Evolutionary conservation across 1,139 yeast genomes (phyloP), one percentile per base, ranked within the genome.

Genomic region (Cylindricascospora bacillispora): DNA sequence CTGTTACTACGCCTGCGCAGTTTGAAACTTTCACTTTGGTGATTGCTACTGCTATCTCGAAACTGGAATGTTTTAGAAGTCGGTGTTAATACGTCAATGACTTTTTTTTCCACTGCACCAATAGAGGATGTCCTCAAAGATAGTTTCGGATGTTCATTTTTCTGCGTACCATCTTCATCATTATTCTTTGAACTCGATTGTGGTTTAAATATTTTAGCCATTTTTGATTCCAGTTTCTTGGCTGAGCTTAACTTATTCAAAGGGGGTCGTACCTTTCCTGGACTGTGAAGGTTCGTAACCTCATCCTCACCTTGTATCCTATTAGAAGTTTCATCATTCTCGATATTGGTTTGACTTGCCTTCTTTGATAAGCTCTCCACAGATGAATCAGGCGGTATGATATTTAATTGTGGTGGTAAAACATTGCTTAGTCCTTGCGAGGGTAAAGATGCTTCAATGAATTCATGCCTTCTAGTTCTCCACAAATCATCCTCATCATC

Each of bases 121-220:
- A 36, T 32, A 13, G 44, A 36, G 2, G 38, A 27, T 5, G 47
- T 45, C 22, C 30, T 32, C 13, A 42, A 27, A 2, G 39, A 35
- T 11, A 43, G 29, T 15, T 43, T 36, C 3, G 47, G 45, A n/a
- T n/a, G n/a, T n/a, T n/a, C n/a, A n/a, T n/a, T n/a, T 3, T 37
- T 32, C 13, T 24, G 27, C 22, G 29, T 39, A 4, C 24, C 26
- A 16, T 26, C 27, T 6, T 21, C 20, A 4, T 30, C 24, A 10
- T 24, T 17, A 11, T 26, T 32, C 5, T 21, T 32, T 17, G 27
- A 22, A 18, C 34, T 26, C 15, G 24, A n/a, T n/a, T 24, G 15
- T n/a, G 32, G 24, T 12, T 24, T 40, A 14, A 43, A 39, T n/a
- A 41, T 25, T 12, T 35, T 27, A 11, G 37, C 49, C 33, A 37